Evolutionary conservation across 169 alveolate genomes (phyloP), one percentile per base, ranked within the genome.

Genomic region (Besnoitia besnoiti): DNA sequence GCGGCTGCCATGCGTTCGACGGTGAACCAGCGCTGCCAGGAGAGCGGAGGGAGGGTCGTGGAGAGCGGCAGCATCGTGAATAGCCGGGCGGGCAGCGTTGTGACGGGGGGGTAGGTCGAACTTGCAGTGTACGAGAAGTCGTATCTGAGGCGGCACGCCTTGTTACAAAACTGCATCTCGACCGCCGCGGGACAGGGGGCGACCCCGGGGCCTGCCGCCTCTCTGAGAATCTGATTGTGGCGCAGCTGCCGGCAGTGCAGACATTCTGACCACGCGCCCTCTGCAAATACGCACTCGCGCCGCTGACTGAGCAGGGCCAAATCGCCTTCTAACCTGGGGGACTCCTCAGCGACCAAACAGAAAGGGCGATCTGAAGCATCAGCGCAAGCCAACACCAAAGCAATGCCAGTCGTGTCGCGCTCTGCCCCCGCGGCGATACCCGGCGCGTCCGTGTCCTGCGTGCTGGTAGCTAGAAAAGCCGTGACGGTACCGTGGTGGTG

Each of bases 211-310:
- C 87, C 87, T 24, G 87, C 55, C 24, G 87, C 87, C 59, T 77
- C 87, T 42, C 37, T 12, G 61, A 46, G 33, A 42, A 77, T 77
- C 50, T 77, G 87, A 37, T 39, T 30, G 10, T 21, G 40, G n/a
- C 87, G 87, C 39, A 77, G 87, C 47, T 46, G 50, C 37, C 87
- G 50, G 40, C 87, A 77, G n/a, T 77, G 87, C 51, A 77, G 59
- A 40, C 87, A 77, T 0, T 12, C 50, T 12, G 87, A 77, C 87
- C 87, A 77, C 35, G 87, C 33, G 35, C 87, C 59, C 3, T 21
- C 59, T 27, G 12, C 19, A n/a, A 30, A 77, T 4, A 35, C 21
- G n/a, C 87, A 77, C 35, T 51, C 24, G 19, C 59, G 50, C 33
- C 59, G 87, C 47, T 8, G 87, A 46, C 16, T 37, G 21, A 77